Evolutionary conservation across 2,329 filamentous ascomycete genomes (phyloP).

Genomic region (Emmonsiellopsis sp.): DNA sequence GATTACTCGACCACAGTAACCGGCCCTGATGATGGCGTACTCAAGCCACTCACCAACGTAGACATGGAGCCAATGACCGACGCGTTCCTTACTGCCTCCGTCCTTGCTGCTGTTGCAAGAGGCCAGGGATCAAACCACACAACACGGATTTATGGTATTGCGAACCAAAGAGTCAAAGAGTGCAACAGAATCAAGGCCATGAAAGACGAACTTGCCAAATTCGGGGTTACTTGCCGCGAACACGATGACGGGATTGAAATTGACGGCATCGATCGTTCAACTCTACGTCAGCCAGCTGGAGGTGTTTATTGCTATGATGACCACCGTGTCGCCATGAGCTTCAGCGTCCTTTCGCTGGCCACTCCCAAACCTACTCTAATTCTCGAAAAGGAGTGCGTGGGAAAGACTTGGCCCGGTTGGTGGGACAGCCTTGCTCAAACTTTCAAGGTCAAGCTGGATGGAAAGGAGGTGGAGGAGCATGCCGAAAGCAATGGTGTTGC

Average conservation of each 20-base stretch:
- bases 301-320: conserved; percentile 92
- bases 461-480: conserved; percentile 49
- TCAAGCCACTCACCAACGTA: conserved; percentile 69
- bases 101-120: conserved; percentile 78
- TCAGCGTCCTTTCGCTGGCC: conserved; percentile 74
- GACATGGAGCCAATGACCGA: conserved; percentile 99
- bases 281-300: conserved; percentile 46
- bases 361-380: conserved; percentile 65
- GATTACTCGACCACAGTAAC: conserved; percentile 83
- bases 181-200: conserved; percentile 95
- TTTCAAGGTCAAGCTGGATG: conserved; percentile 69
- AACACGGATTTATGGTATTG: conserved; percentile 86
- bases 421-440: conserved; percentile 79
- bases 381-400: conserved; percentile 82
- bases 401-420: conserved; percentile 98
- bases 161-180: conserved; percentile 96
- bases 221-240: conserved; percentile 76
- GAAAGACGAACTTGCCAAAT: conserved; percentile 89
- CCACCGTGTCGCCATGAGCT: conserved; percentile 96
- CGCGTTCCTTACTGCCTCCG: conserved; percentile 90
- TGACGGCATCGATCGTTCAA: conserved; percentile 46
- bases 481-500: conserved; percentile 28
- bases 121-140: conserved; percentile 52
- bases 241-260: conserved; percentile 84
- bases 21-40: conserved; percentile 63